phyloP scores from a whole-genome alignment of 2,329 filamentous ascomycete genomes.

The Furcasterigmium furcatum region DNA sequence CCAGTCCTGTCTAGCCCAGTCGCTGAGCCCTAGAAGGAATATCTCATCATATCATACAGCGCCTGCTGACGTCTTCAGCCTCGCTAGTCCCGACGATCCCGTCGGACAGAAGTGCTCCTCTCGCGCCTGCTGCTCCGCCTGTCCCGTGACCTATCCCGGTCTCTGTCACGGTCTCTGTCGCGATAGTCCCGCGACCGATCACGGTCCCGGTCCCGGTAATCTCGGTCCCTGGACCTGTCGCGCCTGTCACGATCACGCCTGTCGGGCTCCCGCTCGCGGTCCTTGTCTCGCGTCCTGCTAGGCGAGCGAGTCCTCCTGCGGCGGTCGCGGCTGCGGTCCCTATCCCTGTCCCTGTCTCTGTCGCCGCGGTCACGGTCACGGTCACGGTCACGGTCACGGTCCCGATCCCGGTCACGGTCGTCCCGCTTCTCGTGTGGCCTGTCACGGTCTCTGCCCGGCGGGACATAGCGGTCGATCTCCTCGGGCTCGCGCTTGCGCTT shows the following conservation, averaged over 20 bases:
- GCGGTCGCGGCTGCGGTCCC: slow-evolving; percentile 20
- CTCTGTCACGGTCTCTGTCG: slow-evolving; percentile 22
- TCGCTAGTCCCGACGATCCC: slow-evolving; percentile 4
- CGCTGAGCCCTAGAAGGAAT: too few species aligned
- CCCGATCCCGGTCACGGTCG: slow-evolving; percentile 24
- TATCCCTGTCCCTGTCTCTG: slow-evolving; percentile 24
- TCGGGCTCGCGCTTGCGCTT: slow-evolving; percentile 30
- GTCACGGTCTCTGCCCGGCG: slow-evolving; percentile 34
- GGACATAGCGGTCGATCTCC: slow-evolving; percentile 40
- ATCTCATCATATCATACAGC: too few species aligned
- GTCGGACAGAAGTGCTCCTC: slow-evolving; percentile 4
- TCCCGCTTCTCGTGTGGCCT: slow-evolving; percentile 21
- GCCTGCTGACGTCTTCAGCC: background rate
- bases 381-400: slow-evolving; percentile 24
- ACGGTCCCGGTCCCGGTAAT: slow-evolving; percentile 24
- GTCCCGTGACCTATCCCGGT: slow-evolving; percentile 16
- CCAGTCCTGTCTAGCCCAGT: too few species aligned
- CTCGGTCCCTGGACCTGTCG: slow-evolving; percentile 25
- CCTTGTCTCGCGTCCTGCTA: slow-evolving; percentile 28
- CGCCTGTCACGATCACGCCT: slow-evolving; percentile 16
- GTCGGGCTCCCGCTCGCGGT: slow-evolving; percentile 22
- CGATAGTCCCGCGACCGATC: slow-evolving; percentile 21
- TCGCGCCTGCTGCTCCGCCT: slow-evolving; percentile 6
- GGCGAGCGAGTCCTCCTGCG: slow-evolving; percentile 30
- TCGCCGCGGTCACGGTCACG: too few species aligned